Evolutionary conservation across 1,284 basidiomycete genomes (phyloP).

Genomic region (Austroboletus niveus): DNA sequence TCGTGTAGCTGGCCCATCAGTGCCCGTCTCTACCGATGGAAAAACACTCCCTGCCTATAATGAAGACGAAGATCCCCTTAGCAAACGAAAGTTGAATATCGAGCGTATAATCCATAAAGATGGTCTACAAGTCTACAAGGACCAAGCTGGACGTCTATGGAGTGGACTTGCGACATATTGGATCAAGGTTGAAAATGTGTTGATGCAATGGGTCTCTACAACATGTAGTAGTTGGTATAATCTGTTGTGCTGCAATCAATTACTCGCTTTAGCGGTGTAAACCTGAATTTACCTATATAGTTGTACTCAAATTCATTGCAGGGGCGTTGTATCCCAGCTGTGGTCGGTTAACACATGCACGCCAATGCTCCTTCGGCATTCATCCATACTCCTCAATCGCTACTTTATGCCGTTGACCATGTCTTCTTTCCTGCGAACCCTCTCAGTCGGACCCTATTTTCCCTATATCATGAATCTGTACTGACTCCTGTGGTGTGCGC

Average conservation of each 20-base stretch:
- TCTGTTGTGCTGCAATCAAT: too few species aligned
- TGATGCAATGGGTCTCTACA: too few species aligned
- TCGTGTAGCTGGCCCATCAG: slow-evolving; percentile 71
- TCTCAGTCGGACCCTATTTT: too few species aligned
- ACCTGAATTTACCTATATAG: too few species aligned
- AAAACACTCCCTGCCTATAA: slow-evolving; percentile 57
- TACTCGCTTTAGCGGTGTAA: too few species aligned
- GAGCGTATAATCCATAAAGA: slow-evolving; percentile 84
- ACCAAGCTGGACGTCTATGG: slow-evolving; percentile 96
- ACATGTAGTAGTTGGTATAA: too few species aligned
- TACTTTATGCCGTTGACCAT: neutral
- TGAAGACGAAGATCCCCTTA: slow-evolving; percentile 82
- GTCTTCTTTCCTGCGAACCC: neutral
- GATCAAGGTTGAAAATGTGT: slow-evolving; percentile 62
- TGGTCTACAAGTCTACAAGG: slow-evolving; percentile 87
- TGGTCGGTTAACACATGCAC: too few species aligned
- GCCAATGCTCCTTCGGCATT: too few species aligned
- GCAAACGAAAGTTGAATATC: slow-evolving; percentile 77
- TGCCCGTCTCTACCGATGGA: slow-evolving; percentile 50
- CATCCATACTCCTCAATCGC: neutral
- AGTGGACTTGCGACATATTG: slow-evolving; percentile 97
- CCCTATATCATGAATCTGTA: too few species aligned
- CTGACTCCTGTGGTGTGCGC: too few species aligned
- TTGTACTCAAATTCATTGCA: too few species aligned
- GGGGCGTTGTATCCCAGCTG: too few species aligned